Base-by-base conservation (phyloP, 352 stramenopile genomes). In the Phytophthora chlamydospora region DNA sequence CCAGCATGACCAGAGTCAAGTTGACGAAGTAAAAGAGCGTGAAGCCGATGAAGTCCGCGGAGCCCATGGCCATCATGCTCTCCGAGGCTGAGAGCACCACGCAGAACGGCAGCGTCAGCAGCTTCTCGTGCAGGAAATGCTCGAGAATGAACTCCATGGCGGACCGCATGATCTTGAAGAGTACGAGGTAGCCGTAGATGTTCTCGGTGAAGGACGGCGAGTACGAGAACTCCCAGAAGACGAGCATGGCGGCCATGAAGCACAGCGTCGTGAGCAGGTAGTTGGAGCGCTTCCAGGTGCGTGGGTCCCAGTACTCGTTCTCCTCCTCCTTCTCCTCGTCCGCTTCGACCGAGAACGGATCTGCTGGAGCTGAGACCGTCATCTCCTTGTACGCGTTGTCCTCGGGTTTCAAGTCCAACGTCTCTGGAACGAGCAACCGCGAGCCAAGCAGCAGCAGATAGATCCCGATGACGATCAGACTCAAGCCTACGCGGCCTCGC, bases 151-250 rank as follows among this genome's bases (percentile, higher is more conserved):
- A 78, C 54, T 98, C 93, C 29, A 97, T 58, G 14, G 83, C 27
- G 33, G 93, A 80, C 56, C 96, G 83, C 41, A 89, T 45, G 14
- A 98, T 27, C 64, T 98, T 98, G 65, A 98, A 97, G n/a, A 82
- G 51, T 9, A 98, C 58, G 31, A 98, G 80, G 44, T 96, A 97
- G 17, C 71, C 66, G 66, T 98, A 98, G 50, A 98, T 96, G 54
- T 98, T 89, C 35, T 78, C 73, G 8, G 90, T 93, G 57, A 99
- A 99, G 16, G 70, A 62, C 14, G 83, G 57, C 21, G 94, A 99
- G 79, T 99, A 99, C 8, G 91, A 98, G 61, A 99, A 98, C 68
- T 99, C 97, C 80, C 92, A 98, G n/a, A 98, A 76, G 36, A 96
- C 75, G n/a, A 99, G 75, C 48, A 98, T 74, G 13, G 88, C 56